Base-by-base conservation (phyloP, 805 yeast species). In the Sugiyamaella americana region DNA sequence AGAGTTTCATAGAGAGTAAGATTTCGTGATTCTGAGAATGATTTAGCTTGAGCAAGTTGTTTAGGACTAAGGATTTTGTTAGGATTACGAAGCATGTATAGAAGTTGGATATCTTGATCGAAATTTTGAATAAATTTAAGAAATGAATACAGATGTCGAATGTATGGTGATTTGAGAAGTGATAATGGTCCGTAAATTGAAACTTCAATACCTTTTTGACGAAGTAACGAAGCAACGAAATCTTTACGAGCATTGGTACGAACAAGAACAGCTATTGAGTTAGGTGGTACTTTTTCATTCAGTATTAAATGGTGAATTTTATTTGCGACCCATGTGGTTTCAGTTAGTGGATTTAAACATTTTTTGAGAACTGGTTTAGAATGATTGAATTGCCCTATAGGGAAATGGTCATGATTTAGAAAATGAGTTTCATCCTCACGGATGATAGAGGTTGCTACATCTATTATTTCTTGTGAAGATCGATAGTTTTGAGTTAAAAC, bases 401-500 rank as follows among this genome's bases (percentile, higher is more conserved):
- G 46, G 2, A 40, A 22, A 11, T 50, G 45, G 21, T 49, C 65
- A 8, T 53, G 47, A 3, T 57, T 26, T 4, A 38, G 17, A 4
- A 26, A 23, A 23, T 24, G 35, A 2, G 47, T 10, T 34, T 49
- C 22, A 55, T 83, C 87, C 50, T 79, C 81, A 38, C 71, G 66
- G 76, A 86, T 84, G 10, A 86, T 62, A 0, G 63, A 53, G 54
- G 83, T 86, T 17, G 95, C 80, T 3, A 81, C 59, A 21, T 73
- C 64, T 6, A 91, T 63, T 21, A 91, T 83, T 30, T 71, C 75
- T 22, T 72, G 67, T 0, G 95, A 79, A 1, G 96, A 87, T 43
- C 98, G 71, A 61, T 89, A 93, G 60, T 89, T 91, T 51, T 81
- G 78, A 16, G 72, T 69, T 46, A 91, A 68, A 4, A 69, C 61